These are phyloP conservation scores for Cladorrhinum sp. DNA, from an alignment of 2,329 filamentous ascomycete species.

Conservation along the genomic window DNA sequence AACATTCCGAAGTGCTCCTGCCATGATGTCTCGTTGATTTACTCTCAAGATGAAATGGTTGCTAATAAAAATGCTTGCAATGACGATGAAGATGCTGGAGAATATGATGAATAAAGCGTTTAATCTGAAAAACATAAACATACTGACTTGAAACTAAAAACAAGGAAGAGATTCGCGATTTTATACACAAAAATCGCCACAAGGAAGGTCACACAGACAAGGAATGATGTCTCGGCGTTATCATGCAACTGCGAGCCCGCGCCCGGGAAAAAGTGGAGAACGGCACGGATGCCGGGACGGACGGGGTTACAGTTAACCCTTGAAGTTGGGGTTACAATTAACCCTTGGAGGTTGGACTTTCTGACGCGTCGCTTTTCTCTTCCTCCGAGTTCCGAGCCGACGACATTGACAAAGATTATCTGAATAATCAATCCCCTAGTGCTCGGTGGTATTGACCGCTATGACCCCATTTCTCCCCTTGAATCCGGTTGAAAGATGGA, in stretches of 20 bases:
- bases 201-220: not conserved
- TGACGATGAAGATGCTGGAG: not conserved
- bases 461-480: too few relatives aligned
- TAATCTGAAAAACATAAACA: not conserved
- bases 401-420: too few relatives aligned
- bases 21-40: constrained; percentile 4
- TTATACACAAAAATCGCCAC: not conserved
- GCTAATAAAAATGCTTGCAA: not conserved
- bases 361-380: too few relatives aligned
- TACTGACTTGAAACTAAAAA: too few relatives aligned
- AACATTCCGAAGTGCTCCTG: constrained; percentile 34
- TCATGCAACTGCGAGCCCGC: not conserved
- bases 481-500: too few relatives aligned
- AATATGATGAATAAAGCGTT: not conserved
- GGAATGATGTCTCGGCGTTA: not conserved
- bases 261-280: not conserved
- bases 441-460: too few relatives aligned
- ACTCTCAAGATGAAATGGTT: too few relatives aligned
- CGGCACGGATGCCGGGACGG: not conserved
- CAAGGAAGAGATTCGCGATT: not conserved
- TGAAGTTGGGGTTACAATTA: too few relatives aligned
- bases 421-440: too few relatives aligned
- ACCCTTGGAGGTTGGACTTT: too few relatives aligned
- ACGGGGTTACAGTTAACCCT: not conserved
- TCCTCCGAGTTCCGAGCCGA: too few relatives aligned